A percentile compares a stretch with the other conserved stretches of the same genome.
Evolutionary conservation across 1,284 basidiomycete species (phyloP).

Genomic region (Malassezia nana): DNA sequence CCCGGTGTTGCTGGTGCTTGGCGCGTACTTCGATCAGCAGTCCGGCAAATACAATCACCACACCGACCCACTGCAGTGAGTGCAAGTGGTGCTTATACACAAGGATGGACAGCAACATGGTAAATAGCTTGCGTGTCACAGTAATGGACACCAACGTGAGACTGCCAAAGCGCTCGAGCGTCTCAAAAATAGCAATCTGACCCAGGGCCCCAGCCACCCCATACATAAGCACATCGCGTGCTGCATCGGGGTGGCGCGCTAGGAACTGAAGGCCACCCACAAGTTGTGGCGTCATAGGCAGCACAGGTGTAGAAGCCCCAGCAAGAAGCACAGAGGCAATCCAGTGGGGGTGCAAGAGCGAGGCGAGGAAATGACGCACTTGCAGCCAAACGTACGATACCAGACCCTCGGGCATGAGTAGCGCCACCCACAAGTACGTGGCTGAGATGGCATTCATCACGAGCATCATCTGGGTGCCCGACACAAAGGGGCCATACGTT

Average conservation of each 20-base stretch:
- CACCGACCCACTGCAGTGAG: conserved; percentile 78
- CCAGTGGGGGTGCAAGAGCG: conserved; percentile 15
- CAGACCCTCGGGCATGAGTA: conserved; percentile 57
- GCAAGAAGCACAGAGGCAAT: conserved; percentile 3
- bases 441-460: conserved; percentile 71
- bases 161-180: conserved; percentile 86
- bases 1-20: conserved; percentile 19
- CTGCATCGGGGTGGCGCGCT: conserved; percentile 64
- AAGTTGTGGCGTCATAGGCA: conserved; percentile 53
- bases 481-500: conserved; percentile 56
- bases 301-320: neutral
- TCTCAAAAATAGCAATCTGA: conserved; percentile 97
- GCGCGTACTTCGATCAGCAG: conserved; percentile 81
- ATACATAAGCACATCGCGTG: conserved; percentile 70
- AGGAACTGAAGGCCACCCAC: conserved; percentile 55
- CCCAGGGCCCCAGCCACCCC: conserved; percentile 83
- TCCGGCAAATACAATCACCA: conserved; percentile 78
- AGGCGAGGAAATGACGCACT: neutral
- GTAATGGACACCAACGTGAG: conserved; percentile 57
- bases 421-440: conserved; percentile 26
- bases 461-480: conserved; percentile 99
- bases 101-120: conserved; percentile 88
- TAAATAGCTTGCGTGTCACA: conserved; percentile 93
- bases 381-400: neutral
- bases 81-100: conserved; percentile 82